Percentiles rank a stretch among this genome's conserved stretches.
Conservation (phyloP, 2,329 filamentous ascomycete genomes). For the Nemania sp. region DNA sequence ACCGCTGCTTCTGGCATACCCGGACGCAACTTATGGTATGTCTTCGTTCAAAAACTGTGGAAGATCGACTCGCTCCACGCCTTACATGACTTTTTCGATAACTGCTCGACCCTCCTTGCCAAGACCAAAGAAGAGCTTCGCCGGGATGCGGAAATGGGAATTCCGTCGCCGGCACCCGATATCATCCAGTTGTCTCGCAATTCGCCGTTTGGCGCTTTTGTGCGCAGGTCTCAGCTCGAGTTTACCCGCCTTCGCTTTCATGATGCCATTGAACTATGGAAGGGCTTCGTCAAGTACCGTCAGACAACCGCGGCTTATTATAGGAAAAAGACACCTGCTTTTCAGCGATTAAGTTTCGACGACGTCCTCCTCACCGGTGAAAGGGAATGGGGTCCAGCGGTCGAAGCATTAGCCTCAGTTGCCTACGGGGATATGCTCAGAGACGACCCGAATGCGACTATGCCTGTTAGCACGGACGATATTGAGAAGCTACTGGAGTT, state of each 20-base stretch:
- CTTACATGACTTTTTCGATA: constrained; percentile 75
- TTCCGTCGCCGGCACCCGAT: constrained; percentile 52
- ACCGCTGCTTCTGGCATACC: constrained; percentile 63
- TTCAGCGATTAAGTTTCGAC: constrained; percentile 63
- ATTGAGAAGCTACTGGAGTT: constrained; percentile 82
- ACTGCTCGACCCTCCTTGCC: constrained; percentile 60
- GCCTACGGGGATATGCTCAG: constrained; percentile 58
- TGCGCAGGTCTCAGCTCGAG: constrained; percentile 77
- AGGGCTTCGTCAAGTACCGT: constrained; percentile 78
- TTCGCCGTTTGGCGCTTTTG: constrained; percentile 81
- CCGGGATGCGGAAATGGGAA: constrained; percentile 57
- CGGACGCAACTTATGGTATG: constrained; percentile 84
- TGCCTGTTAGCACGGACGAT: constrained; percentile 74
- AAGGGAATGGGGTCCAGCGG: constrained; percentile 55
- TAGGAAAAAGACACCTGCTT: constrained; percentile 64
- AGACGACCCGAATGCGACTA: constrained; percentile 46
- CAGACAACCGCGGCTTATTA: constrained; percentile 72
- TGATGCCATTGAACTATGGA: constrained; percentile 79
- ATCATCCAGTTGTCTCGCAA: constrained; percentile 69
- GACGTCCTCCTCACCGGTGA: constrained; percentile 56
- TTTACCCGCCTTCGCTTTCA: constrained; percentile 81
- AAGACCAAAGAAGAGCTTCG: constrained; percentile 66
- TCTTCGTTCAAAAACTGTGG: constrained; percentile 83
- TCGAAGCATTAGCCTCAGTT: constrained; percentile 51
- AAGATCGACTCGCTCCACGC: constrained; percentile 79